A percentile compares a stretch with the other conserved stretches of the same genome.
Conservation (phyloP, 2,329 filamentous ascomycete genomes). For the Ophiocordyceps camponoti-leonardi region DNA sequence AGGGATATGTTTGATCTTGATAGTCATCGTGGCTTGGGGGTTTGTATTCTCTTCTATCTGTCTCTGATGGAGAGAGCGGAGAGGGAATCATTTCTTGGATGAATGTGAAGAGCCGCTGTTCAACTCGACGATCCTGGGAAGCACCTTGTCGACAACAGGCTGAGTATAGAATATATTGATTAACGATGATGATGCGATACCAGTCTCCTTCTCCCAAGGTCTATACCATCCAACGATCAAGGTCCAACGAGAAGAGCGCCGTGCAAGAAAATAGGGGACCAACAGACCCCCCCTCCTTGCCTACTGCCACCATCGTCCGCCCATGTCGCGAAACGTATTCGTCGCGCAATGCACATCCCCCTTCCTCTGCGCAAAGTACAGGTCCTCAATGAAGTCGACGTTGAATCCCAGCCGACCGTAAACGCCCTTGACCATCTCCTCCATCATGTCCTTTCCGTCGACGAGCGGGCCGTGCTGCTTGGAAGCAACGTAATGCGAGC, state of each 20-base stretch:
- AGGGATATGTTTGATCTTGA: too few species aligned
- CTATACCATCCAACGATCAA: neutral
- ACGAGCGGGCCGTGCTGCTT: conserved; percentile 11
- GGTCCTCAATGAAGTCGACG: conserved; percentile 11
- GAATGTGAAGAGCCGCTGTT: too few species aligned
- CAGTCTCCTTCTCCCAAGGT: neutral
- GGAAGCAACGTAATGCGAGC: conserved; percentile 4
- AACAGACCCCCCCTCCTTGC: too few species aligned
- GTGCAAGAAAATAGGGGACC: too few species aligned
- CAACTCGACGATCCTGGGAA: too few species aligned
- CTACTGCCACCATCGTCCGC: conserved; percentile 4
- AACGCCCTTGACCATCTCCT: conserved; percentile 3
- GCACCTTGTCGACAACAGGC: too few species aligned
- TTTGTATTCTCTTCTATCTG: too few species aligned
- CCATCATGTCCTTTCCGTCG: conserved; percentile 9
- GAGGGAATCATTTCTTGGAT: too few species aligned
- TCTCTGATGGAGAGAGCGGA: too few species aligned
- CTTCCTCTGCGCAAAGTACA: conserved; percentile 5
- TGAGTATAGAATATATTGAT: too few species aligned
- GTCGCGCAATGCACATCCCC: conserved; percentile 13
- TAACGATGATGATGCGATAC: neutral
- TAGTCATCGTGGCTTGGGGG: too few species aligned
- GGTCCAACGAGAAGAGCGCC: too few species aligned
- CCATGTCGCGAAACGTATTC: conserved; percentile 5
- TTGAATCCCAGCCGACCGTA: conserved; percentile 7